Conservation (phyloP, 495 filamentous ascomycete species). For the Antarctomyces pellizariae region DNA sequence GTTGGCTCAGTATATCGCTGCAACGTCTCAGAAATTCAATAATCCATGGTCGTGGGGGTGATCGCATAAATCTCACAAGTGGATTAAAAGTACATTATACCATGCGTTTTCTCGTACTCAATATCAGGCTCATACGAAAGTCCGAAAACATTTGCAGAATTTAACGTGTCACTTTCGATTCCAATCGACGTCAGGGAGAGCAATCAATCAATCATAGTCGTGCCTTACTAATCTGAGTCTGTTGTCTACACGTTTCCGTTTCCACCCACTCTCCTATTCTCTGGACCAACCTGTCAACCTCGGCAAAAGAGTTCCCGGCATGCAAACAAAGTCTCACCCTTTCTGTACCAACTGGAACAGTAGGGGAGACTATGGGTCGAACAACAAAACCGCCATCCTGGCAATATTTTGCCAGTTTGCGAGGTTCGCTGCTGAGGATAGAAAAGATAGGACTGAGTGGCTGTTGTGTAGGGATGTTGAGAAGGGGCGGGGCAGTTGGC, state of each 20-base stretch:
- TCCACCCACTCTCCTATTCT: constrained; percentile 21
- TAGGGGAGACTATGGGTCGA: constrained; percentile 29
- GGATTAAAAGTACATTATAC: no score
- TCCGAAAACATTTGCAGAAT: no score
- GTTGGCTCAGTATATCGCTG: no score
- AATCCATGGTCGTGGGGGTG: no score
- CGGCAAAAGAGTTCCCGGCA: constrained; percentile 22
- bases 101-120: no score
- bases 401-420: constrained; percentile 25
- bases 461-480: constrained; percentile 9
- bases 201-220: no score
- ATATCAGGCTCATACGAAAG: no score
- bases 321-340: constrained; percentile 30
- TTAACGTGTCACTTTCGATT: no score
- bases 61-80: no score
- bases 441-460: constrained; percentile 20
- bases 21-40: no score
- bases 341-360: constrained; percentile 25
- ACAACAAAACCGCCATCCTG: constrained; percentile 26
- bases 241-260: not conserved
- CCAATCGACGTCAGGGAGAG: no score
- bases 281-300: constrained; percentile 19
- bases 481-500: constrained; percentile 3
- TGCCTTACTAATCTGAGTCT: no score
- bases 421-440: constrained; percentile 20